phyloP scores from a whole-genome alignment of 805 yeast species.

The Yarrowia osloensis region DNA sequence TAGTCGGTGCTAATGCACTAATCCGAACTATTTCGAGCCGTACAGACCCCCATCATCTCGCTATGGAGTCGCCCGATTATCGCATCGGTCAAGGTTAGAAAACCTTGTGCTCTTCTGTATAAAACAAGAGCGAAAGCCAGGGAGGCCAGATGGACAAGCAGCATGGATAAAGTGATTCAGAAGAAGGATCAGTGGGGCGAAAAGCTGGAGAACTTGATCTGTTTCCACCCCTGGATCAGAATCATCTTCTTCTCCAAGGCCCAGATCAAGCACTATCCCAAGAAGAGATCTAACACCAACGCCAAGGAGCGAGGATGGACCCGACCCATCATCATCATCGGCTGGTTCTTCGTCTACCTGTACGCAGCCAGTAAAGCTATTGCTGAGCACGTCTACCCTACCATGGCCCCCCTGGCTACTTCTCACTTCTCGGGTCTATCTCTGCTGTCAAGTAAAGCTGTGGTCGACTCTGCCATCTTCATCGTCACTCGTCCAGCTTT shows the following conservation, averaged over 20 bases:
- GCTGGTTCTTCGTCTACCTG: conserved; percentile 16
- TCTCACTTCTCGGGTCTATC: conserved; percentile 6
- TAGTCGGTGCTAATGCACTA: too few species aligned
- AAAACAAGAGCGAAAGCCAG: background rate
- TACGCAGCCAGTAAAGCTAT: conserved; percentile 3
- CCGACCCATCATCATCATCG: background rate
- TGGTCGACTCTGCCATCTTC: background rate
- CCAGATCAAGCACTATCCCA: conserved; percentile 14
- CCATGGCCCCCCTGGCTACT: conserved; percentile 14
- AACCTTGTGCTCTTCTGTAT: background rate
- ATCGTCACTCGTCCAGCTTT: conserved; percentile 9
- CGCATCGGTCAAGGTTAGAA: too few species aligned
- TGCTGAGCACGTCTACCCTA: background rate
- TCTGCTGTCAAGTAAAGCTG: background rate
- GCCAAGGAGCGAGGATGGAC: conserved; percentile 29
- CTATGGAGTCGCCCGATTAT: too few species aligned
- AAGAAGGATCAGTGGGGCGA: background rate
- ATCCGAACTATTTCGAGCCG: too few species aligned
- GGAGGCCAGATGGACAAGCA: background rate
- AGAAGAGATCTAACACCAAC: background rate
- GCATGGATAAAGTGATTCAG: background rate
- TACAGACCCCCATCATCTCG: too few species aligned
- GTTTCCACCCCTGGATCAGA: conserved; percentile 9
- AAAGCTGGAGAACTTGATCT: background rate
- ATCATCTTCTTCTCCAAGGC: conserved; percentile 2